Percentiles rank a stretch among this genome's conserved stretches.
These are phyloP conservation scores for Knufia petricola DNA, from an alignment of 2,329 filamentous ascomycete genomes.

Conservation along the genomic window DNA sequence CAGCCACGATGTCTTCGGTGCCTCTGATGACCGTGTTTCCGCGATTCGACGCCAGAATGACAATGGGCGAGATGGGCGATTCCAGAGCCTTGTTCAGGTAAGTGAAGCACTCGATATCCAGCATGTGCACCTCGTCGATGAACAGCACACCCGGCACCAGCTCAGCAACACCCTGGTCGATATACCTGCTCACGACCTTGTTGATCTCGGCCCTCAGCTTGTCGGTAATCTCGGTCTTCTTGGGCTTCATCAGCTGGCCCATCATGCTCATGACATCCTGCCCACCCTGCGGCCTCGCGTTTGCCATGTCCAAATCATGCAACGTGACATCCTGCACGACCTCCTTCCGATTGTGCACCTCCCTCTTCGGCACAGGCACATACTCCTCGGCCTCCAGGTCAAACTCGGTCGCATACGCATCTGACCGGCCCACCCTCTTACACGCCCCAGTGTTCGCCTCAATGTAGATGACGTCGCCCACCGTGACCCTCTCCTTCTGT, in stretches of 20 bases:
- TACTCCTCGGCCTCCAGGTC: slow-evolving; percentile 98
- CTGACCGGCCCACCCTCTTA: slow-evolving; percentile 90
- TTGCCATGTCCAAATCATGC: slow-evolving; percentile 92
- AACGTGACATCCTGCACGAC: slow-evolving; percentile 97
- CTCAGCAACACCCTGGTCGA: slow-evolving; percentile 95
- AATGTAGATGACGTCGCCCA: slow-evolving; percentile 98
- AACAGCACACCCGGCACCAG: slow-evolving; percentile 96
- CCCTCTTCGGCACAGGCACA: slow-evolving; percentile 95
- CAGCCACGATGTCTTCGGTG: slow-evolving; percentile 65
- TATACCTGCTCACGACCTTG: slow-evolving; percentile 98
- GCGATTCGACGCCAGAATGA: slow-evolving; percentile 93
- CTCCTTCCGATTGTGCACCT: slow-evolving; percentile 99
- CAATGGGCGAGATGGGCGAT: slow-evolving; percentile 87
- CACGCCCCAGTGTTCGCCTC: slow-evolving; percentile 98
- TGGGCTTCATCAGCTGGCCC: slow-evolving; percentile 98
- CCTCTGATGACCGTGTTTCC: slow-evolving; percentile 89
- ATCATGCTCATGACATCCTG: slow-evolving; percentile 99
- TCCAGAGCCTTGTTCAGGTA: slow-evolving; percentile 98
- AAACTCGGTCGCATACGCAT: slow-evolving; percentile 96
- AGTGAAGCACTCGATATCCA: slow-evolving; percentile 97
- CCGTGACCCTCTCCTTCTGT: slow-evolving; percentile 91
- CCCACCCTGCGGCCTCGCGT: slow-evolving; percentile 86
- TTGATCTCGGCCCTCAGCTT: slow-evolving; percentile 94
- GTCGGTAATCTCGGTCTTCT: slow-evolving; percentile 98
- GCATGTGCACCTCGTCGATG: slow-evolving; percentile 99